A percentile compares a stretch with the other conserved stretches of the same genome.
Evolutionary conservation across 106 monocot species (phyloP).

Genomic region (Phalaenopsis equestris): DNA sequence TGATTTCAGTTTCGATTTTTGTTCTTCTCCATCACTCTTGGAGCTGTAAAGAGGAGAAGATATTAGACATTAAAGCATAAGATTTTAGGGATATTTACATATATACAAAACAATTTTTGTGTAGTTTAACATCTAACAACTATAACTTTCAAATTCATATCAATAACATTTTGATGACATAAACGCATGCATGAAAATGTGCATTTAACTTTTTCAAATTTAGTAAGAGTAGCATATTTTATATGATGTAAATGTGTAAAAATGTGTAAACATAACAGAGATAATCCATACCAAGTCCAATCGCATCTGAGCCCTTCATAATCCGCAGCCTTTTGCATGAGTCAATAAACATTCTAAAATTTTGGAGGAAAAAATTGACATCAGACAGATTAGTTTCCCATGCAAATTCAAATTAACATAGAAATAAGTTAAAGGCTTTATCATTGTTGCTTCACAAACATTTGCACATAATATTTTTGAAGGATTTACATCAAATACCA

Average conservation of each 20-base stretch:
- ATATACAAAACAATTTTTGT: too few species aligned
- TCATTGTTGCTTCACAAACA: neutral
- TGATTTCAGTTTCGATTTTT: constrained; percentile 25
- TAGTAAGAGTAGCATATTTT: too few species aligned
- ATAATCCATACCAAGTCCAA: constrained; percentile 39
- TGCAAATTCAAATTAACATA: neutral
- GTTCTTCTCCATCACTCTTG: constrained; percentile 50
- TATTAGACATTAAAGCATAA: neutral
- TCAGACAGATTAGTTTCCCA: neutral
- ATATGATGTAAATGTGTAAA: too few species aligned
- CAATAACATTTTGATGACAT: too few species aligned
- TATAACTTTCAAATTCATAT: too few species aligned
- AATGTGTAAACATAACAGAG: neutral
- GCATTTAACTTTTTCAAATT: too few species aligned
- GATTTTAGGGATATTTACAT: neutral
- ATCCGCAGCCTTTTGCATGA: constrained; percentile 26
- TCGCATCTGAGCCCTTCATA: constrained; percentile 43
- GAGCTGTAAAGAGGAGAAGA: constrained; percentile 20
- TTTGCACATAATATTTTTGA: neutral
- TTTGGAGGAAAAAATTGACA: neutral
- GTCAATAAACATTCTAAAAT: constrained; percentile 50
- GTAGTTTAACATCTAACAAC: too few species aligned
- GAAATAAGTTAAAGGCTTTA: neutral
- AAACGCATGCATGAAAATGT: too few species aligned
- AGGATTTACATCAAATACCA: too few species aligned